Evolutionary conservation across 2,329 filamentous ascomycete genomes (phyloP).

Genomic region (Dothideomycetidae sp.): DNA sequence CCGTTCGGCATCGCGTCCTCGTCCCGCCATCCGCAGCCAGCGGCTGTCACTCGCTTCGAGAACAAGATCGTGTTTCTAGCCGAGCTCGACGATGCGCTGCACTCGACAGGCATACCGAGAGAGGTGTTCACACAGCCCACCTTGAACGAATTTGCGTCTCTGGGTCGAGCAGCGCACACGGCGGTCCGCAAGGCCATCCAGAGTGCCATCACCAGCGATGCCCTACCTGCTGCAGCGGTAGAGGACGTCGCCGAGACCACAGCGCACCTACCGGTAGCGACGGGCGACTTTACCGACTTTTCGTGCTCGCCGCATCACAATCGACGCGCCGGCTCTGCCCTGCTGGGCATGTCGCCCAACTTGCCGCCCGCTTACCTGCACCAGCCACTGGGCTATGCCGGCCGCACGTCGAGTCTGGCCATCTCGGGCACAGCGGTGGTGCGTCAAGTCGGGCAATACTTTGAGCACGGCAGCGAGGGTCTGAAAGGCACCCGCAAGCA

Average conservation of each 20-base stretch:
- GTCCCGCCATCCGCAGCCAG: conserved; percentile 22
- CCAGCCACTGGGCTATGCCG: conserved; percentile 37
- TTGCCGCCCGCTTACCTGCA: conserved; percentile 35
- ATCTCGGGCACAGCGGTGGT: conserved; percentile 34
- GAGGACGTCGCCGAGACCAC: conserved; percentile 28
- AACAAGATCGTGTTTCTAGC: conserved; percentile 40
- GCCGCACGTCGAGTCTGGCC: conserved; percentile 40
- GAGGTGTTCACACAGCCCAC: conserved; percentile 22
- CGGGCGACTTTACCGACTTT: conserved; percentile 46
- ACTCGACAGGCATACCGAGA: conserved; percentile 11
- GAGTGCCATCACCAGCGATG: conserved; percentile 18
- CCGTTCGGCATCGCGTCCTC: conserved; percentile 40
- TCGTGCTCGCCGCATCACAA: conserved; percentile 40
- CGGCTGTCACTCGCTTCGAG: conserved; percentile 37
- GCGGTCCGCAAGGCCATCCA: conserved; percentile 31
- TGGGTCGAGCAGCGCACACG: conserved; percentile 24
- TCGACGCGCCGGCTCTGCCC: conserved; percentile 33
- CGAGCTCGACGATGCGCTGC: conserved; percentile 7
- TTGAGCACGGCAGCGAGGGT: conserved; percentile 14
- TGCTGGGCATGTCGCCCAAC: conserved; percentile 24
- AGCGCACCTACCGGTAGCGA: conserved; percentile 41
- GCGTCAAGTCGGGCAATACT: conserved; percentile 34
- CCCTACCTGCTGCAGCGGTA: conserved; percentile 17
- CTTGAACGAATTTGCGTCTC: conserved; percentile 38
- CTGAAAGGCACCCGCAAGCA: conserved; percentile 32